Base-by-base conservation (phyloP, 306 rosid species). In the Prunus mongolica region DNA sequence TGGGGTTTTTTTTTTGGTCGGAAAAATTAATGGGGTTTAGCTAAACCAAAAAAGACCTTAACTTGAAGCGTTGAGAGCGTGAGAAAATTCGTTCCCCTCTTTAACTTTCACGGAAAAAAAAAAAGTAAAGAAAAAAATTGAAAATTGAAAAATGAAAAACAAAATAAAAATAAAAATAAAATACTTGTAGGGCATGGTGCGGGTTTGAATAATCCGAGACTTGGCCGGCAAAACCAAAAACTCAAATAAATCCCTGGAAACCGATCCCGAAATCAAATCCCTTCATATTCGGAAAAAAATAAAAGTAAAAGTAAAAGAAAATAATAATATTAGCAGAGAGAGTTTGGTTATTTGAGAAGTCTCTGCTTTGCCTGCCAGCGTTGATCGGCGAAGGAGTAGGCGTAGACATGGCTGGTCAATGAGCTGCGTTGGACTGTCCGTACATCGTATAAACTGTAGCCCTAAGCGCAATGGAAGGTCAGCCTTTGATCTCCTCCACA, bases 391-490 rank as follows among this genome's bases (percentile, higher is more conserved):
- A 11, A 56, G 62, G 62, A 9, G 25, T 27, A 22, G 38, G 38
- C 19, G 65, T 15, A 60, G 65, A 12, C 34, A 60, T 22, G 65
- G 65, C 24, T 10, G 19, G 34, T 60, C 19, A 25, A 60, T 60
- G 65, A 60, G 65, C 65, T 60, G 38, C 9, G 24, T 20, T 60
- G 65, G 65, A 24, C 34, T 60, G 10, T 60, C 51, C 16, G 51
- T 2, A 11, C 51, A 47, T 47, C 51, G 51, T 3, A 47, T 47
- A 47, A 47, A 13, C 15, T 47, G 51, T 60, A 60, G 19, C 65
- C 65, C 65, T 12, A 60, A 60, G 32, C 65, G 65, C 65, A 60
- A 60, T 60, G 65, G 65, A 60, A 60, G 65, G 65, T 60, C 38
- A 60, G 65, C 65, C 65, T 25, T 60, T 13, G 32, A 60, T 60